Evolutionary conservation across 2,329 filamentous ascomycete species (phyloP).

Genomic region (Penicillium expansum): DNA sequence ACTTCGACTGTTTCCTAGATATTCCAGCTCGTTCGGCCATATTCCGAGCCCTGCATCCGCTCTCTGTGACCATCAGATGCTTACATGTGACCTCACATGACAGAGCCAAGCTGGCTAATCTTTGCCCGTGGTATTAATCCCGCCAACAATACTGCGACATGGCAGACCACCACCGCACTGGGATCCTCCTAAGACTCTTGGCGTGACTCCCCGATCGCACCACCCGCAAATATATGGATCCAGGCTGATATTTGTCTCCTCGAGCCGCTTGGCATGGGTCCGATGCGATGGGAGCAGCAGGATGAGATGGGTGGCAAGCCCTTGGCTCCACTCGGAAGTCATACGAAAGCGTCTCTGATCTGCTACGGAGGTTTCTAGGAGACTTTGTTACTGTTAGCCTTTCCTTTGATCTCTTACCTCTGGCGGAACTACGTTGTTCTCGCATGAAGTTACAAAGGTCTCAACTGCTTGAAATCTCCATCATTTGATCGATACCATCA

Average conservation of each 20-base stretch:
- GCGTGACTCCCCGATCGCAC: background rate
- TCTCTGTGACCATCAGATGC: background rate
- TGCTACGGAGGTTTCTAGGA: background rate
- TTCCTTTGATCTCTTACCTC: background rate
- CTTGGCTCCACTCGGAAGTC: conserved; percentile 1
- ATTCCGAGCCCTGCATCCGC: background rate
- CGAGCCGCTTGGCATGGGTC: conserved; percentile 6
- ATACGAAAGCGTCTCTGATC: background rate
- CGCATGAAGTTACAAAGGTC: background rate
- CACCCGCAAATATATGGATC: background rate
- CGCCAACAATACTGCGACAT: background rate
- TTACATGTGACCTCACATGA: background rate
- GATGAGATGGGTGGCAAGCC: background rate
- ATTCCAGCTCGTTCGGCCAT: background rate
- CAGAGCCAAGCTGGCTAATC: background rate
- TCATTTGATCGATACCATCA: background rate
- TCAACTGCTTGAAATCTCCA: background rate
- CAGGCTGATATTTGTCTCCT: background rate
- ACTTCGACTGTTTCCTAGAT: background rate
- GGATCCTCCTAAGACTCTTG: conserved; percentile 11
- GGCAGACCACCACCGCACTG: background rate
- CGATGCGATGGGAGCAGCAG: background rate
- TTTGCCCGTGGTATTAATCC: background rate
- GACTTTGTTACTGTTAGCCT: background rate
- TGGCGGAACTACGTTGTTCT: background rate